Conservation (phyloP, 257 asterid species). For the Ocimum tenuiflorum region DNA sequence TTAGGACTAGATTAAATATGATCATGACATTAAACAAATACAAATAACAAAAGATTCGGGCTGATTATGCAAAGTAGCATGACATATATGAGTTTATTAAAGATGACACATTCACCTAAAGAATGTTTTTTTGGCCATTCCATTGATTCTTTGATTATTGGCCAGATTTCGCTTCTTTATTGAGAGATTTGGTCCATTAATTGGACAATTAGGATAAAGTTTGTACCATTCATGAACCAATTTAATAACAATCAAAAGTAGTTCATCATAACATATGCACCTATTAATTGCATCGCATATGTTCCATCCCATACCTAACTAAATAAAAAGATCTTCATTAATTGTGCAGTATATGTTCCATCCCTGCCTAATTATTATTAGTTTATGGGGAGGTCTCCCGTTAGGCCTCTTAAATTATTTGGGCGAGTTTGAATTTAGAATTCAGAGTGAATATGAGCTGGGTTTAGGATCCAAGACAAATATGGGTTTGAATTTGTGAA, state of each 20-base stretch:
- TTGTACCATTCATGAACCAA: constrained; percentile 8
- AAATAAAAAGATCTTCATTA: too few species aligned
- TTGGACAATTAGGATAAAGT: constrained; percentile 21
- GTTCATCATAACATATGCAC: background rate
- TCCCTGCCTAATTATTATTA: constrained; percentile 22
- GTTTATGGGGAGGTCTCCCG: too few species aligned
- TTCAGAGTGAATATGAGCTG: too few species aligned
- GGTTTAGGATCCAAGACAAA: too few species aligned
- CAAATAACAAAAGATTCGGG: background rate
- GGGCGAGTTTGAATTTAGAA: too few species aligned
- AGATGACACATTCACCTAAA: background rate
- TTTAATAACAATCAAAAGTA: constrained; percentile 8
- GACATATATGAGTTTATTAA: background rate
- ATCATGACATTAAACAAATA: too few species aligned
- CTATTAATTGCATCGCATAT: constrained; percentile 9
- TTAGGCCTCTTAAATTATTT: too few species aligned
- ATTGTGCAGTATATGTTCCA: constrained; percentile 19
- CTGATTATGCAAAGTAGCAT: constrained; percentile 1
- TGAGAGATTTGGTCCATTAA: constrained; percentile 17
- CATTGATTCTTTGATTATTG: background rate
- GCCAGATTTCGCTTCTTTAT: background rate
- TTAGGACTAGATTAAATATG: too few species aligned
- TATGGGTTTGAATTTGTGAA: too few species aligned
- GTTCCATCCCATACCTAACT: constrained; percentile 20
- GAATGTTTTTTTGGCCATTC: constrained; percentile 2